phyloP scores from a whole-genome alignment of 1,284 basidiomycete genomes.

The Pholiota adiposa region DNA sequence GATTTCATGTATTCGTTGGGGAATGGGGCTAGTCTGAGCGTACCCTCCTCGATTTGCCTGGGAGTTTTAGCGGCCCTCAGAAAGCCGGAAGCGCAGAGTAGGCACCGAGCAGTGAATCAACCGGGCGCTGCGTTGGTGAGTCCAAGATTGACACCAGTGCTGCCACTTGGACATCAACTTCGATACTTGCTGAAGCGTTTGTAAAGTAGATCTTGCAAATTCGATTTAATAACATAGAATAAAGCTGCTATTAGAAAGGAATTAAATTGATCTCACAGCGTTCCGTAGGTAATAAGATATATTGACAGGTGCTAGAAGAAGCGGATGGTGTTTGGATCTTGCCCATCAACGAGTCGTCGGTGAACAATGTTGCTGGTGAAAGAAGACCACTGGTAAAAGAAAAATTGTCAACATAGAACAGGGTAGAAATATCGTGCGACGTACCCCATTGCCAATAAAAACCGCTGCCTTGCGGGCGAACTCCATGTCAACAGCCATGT shows the following conservation, averaged over 20 bases:
- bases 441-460: conserved; percentile 61
- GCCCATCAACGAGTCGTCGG: conserved; percentile 39
- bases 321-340: conserved; percentile 35
- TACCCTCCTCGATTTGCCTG: neutral
- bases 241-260: neutral
- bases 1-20: neutral
- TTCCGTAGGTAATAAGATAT: neutral
- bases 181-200: no score
- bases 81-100: neutral
- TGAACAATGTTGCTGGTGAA: conserved; percentile 46
- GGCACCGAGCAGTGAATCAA: neutral
- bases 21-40: neutral
- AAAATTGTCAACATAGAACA: neutral
- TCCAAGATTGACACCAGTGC: no score
- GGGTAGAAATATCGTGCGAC: conserved; percentile 24
- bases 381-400: conserved; percentile 38
- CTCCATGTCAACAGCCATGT: conserved; percentile 65
- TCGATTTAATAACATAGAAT: no score
- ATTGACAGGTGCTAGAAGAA: conserved; percentile 25
- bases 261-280: neutral
- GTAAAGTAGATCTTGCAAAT: no score
- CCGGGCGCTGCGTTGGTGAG: neutral
- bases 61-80: neutral
- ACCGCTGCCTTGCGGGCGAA: conserved; percentile 57
- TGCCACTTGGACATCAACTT: no score